Evolutionary conservation across 345 rosid genomes (phyloP).

Genomic region (Gossypium thurberi): DNA sequence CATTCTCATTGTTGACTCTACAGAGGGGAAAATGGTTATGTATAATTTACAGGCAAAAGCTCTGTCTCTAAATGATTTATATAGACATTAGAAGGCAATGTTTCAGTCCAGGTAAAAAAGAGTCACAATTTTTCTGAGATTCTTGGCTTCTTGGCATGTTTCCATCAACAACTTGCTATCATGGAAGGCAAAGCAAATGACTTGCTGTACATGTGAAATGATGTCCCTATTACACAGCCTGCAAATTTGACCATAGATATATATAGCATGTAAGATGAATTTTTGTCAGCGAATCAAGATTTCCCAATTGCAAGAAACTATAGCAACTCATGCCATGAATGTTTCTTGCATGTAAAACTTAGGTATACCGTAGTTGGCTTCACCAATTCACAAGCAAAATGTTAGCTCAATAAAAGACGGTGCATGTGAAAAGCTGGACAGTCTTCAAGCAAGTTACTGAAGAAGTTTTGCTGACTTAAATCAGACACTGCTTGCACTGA

Average conservation of each 20-base stretch:
- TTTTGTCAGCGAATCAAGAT: not conserved
- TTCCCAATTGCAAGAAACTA: not conserved
- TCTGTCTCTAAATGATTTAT: conserved; percentile 6
- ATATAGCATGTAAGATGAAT: not conserved
- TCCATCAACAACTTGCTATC: conserved; percentile 91
- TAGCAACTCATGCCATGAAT: not conserved
- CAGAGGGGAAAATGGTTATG: not conserved
- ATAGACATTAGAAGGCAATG: conserved; percentile 15
- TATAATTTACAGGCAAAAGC: conserved; percentile 3
- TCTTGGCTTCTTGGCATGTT: conserved; percentile 95
- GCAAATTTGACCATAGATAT: conserved; percentile 23
- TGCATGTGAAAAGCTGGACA: not conserved
- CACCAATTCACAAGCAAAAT: not conserved
- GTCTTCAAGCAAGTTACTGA: not conserved
- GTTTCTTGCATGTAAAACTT: not conserved
- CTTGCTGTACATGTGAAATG: conserved; percentile 92
- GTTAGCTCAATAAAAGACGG: not conserved
- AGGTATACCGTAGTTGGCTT: not conserved
- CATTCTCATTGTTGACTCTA: conserved; percentile 1
- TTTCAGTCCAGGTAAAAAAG: conserved; percentile 83
- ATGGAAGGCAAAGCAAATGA: conserved; percentile 96
- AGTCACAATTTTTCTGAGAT: conserved; percentile 81
- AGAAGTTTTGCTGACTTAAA: not conserved
- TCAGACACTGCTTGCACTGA: not conserved
- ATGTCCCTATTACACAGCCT: conserved; percentile 97